phyloP scores from a whole-genome alignment of 768 basidiomycete species.

The Tylopilus cervinicoccineus region DNA sequence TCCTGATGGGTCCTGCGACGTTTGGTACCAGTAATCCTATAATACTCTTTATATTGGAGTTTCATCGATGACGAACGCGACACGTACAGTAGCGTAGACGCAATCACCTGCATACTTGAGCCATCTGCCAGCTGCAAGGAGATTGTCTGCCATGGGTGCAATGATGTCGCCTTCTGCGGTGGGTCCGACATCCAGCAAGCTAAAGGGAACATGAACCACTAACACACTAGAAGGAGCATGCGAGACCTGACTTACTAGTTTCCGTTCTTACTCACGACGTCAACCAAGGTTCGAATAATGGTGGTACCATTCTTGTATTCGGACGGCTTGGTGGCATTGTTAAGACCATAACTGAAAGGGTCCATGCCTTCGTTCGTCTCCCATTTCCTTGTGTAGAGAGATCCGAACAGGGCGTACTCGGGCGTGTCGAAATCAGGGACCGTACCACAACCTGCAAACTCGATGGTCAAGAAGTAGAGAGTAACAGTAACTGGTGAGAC shows the following conservation, averaged over 20 bases:
- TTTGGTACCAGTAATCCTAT: constrained; percentile 49
- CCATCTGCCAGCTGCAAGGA: constrained; percentile 50
- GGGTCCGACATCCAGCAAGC: constrained; percentile 51
- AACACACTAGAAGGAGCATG: background rate
- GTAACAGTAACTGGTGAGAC: constrained; percentile 8
- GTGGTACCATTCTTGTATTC: constrained; percentile 47
- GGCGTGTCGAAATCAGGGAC: constrained; percentile 54
- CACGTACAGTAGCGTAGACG: constrained; percentile 48
- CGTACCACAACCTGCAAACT: constrained; percentile 40
- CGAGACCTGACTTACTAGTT: constrained; percentile 42
- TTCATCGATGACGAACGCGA: background rate
- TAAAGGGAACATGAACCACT: constrained; percentile 13
- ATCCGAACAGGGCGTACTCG: constrained; percentile 47
- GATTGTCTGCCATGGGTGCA: constrained; percentile 41
- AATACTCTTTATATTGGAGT: background rate
- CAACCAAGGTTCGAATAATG: constrained; percentile 49
- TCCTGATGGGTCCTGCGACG: constrained; percentile 35
- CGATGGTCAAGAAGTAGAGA: background rate
- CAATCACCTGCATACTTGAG: constrained; percentile 46
- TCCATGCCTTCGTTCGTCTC: constrained; percentile 59
- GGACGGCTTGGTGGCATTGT: constrained; percentile 38
- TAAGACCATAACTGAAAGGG: constrained; percentile 47
- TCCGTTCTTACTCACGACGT: constrained; percentile 60
- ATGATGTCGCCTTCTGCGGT: constrained; percentile 53
- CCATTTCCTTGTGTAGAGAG: constrained; percentile 47